Base-by-base conservation (phyloP, 352 stramenopile species). In the Pilasporangium apinafurcum region DNA sequence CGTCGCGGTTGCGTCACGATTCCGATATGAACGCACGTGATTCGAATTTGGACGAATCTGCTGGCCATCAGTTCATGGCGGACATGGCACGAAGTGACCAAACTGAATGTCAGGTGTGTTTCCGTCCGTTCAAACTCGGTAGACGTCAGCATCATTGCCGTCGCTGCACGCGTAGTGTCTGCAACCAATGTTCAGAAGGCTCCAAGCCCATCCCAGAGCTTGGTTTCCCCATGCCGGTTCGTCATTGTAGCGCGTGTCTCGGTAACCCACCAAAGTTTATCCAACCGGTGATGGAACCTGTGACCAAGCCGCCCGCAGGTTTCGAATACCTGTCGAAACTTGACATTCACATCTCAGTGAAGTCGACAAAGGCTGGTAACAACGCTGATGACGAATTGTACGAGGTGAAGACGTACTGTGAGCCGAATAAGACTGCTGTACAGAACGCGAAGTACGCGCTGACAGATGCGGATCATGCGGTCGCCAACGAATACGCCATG, bases 31-130 rank as follows among this genome's bases (percentile, higher is more conserved):
- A 66, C 6, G 56, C 71, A 8, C 75, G 76, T 24, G 67, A 83
- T 25, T 91, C 79, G 26, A 50, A 62, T 16, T 40, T 52, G 4
- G 59, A 58, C 37, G 57, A 69, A 5, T 59, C 50, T 13, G 45
- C 46, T 7, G 67, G 68, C 50, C 40, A 54, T 33, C 79, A 63
- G 53, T 84, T 86, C 24, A 62, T 80, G 12, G 77, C 76, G 14
- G 78, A 92, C 60, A 84, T 77, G 14, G 78, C 78, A 9, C 81
- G 81, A 16, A 85, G 68, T 34, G 81, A 90, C 45, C 81, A 92
- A 56, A 92, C 71, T n/a, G 81, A 92, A 49, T 92, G 81, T 27
- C 81, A 92, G 43, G 77, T 92, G n/a, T 92, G 78, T 36, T 92
- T 91, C 64, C 78, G 81, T 49, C 81, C 77, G 8, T 92, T 92